Evolutionary conservation across 768 basidiomycete genomes (phyloP).

Genomic region (Rubroboletus satanas): DNA sequence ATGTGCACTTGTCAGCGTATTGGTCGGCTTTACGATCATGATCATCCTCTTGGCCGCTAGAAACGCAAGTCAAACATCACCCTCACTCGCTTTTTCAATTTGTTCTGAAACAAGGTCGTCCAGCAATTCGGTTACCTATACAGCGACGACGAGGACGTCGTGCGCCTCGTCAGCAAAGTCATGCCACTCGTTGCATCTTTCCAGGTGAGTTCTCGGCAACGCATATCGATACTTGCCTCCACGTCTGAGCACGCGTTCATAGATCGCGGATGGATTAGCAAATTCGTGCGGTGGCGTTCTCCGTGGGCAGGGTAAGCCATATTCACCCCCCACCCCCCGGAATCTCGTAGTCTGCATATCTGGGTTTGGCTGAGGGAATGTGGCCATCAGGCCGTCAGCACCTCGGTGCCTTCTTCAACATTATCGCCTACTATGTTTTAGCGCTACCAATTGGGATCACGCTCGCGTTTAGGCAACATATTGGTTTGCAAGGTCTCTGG

Average conservation of each 20-base stretch:
- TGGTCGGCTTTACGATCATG: constrained; percentile 60
- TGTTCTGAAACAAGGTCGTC: not conserved
- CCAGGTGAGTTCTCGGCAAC: constrained; percentile 32
- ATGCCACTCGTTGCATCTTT: constrained; percentile 56
- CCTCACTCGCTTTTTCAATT: not conserved
- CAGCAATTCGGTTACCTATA: constrained; percentile 63
- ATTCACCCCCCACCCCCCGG: not conserved
- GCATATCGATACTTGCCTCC: not conserved
- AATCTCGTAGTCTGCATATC: too few relatives aligned
- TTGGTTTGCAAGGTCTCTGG: constrained; percentile 52
- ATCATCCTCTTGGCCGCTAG: constrained; percentile 49
- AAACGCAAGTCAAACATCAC: constrained; percentile 41
- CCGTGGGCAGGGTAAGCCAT: constrained; percentile 41
- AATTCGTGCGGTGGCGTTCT: constrained; percentile 49
- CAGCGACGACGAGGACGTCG: constrained; percentile 60
- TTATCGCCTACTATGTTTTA: constrained; percentile 58
- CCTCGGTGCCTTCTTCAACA: constrained; percentile 70
- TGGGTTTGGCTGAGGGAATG: constrained; percentile 1
- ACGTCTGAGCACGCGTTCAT: not conserved
- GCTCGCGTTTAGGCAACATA: constrained; percentile 43
- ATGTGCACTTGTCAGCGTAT: constrained; percentile 59
- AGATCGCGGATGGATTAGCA: constrained; percentile 51
- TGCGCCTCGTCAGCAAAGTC: constrained; percentile 42
- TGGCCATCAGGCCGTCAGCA: constrained; percentile 48
- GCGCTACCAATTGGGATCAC: constrained; percentile 51